These are phyloP conservation scores for Ephemerocybe angulata DNA, from an alignment of 768 basidiomycete species.

Conservation along the genomic window DNA sequence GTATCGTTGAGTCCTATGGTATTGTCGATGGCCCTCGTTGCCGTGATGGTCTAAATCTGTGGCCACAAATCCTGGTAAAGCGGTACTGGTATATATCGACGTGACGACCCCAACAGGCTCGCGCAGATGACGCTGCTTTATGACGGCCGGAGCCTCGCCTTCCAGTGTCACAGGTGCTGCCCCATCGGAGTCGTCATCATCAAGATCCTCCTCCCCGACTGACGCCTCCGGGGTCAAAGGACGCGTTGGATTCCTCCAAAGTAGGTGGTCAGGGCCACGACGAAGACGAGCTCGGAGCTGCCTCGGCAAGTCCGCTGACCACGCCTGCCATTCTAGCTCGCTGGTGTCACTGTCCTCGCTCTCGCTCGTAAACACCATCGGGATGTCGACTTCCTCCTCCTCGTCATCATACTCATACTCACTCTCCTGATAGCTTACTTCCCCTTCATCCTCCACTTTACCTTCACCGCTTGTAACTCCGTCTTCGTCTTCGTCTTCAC, in stretches of 20 bases:
- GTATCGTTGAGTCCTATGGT: neutral
- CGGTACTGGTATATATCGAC: conserved; percentile 1
- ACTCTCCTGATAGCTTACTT: conserved; percentile 2
- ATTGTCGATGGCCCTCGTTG: neutral
- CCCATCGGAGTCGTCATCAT: conserved; percentile 7
- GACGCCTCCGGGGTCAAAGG: conserved; percentile 12
- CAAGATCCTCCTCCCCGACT: conserved; percentile 16
- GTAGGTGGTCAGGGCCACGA: conserved; percentile 10
- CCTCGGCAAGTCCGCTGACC: conserved; percentile 53
- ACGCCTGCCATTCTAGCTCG: conserved; percentile 66
- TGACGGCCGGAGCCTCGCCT: neutral
- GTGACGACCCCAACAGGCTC: conserved; percentile 7
- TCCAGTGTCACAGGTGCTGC: neutral
- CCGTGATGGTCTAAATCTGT: neutral
- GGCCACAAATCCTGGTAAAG: neutral
- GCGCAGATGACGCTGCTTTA: neutral
- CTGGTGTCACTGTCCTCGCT: conserved; percentile 39
- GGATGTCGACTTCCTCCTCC: conserved; percentile 1
- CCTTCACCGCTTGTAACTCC: conserved; percentile 10
- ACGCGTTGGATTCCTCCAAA: conserved; percentile 1
- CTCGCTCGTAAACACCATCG: conserved; percentile 26
- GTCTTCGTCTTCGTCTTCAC: conserved; percentile 9
- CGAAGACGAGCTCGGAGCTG: conserved; percentile 17
- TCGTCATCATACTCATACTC: conserved; percentile 8
- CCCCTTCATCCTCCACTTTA: conserved; percentile 10